Evolutionary conservation across 1,284 basidiomycete species (phyloP).

Genomic region (Fistulinella staudtii): DNA sequence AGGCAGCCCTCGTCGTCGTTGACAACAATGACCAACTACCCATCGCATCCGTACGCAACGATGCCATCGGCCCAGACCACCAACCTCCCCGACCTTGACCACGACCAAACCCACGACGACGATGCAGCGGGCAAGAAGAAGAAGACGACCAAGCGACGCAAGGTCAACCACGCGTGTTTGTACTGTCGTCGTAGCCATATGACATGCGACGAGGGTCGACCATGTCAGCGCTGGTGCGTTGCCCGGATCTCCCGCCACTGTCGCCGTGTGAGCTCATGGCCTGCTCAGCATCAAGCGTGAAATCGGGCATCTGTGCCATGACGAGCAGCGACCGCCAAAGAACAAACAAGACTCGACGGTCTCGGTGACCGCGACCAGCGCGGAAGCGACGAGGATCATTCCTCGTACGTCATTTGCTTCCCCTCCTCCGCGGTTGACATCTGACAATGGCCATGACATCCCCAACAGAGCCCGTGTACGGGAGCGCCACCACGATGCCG

Average conservation of each 20-base stretch:
- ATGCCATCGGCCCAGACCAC: constrained; percentile 18
- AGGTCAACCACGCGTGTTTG: constrained; percentile 88
- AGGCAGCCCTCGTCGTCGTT: no score
- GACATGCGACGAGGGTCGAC: constrained; percentile 88
- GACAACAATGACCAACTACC: constrained; percentile 25
- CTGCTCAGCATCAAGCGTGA: constrained; percentile 83
- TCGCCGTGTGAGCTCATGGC: constrained; percentile 3
- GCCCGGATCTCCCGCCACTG: background rate
- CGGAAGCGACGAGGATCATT: constrained; percentile 16
- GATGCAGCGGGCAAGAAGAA: constrained; percentile 43
- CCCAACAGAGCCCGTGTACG: constrained; percentile 35
- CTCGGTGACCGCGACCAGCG: constrained; percentile 23
- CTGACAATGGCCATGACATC: no score
- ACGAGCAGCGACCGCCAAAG: constrained; percentile 64
- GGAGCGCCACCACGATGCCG: constrained; percentile 19
- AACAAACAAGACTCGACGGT: constrained; percentile 36
- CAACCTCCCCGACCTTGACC: constrained; percentile 23
- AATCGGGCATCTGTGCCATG: constrained; percentile 87
- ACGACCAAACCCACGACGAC: constrained; percentile 29
- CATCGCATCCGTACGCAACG: constrained; percentile 28
- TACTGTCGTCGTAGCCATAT: constrained; percentile 93
- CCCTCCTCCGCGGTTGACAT: background rate
- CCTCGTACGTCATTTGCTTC: constrained; percentile 8
- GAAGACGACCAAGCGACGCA: constrained; percentile 65
- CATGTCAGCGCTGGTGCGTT: constrained; percentile 85